A percentile compares a stretch with the other conserved stretches of the same genome.
phyloP scores from a whole-genome alignment of 1,284 basidiomycete species.

The Boletus mariae region DNA sequence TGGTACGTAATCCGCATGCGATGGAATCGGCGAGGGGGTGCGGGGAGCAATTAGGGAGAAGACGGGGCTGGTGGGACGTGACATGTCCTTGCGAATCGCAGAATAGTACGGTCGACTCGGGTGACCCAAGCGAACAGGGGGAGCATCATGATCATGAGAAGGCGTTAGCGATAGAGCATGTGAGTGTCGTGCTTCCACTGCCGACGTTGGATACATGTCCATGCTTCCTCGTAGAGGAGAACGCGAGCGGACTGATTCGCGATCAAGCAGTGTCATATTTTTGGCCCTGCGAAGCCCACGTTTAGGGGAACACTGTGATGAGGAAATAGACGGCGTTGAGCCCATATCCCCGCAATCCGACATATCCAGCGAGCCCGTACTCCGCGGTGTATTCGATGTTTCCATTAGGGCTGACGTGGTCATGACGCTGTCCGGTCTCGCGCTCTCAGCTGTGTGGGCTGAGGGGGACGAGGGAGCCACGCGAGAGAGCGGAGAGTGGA shows the following conservation, averaged over 20 bases:
- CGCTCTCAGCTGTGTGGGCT: conserved; percentile 6
- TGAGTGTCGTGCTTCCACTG: conserved; percentile 19
- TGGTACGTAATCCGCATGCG: conserved; percentile 25
- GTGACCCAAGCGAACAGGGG: conserved; percentile 45
- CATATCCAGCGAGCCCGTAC: conserved; percentile 17
- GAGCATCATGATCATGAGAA: conserved; percentile 23
- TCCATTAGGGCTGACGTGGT: conserved; percentile 24
- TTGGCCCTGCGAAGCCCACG: conserved; percentile 41
- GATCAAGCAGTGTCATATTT: conserved; percentile 34
- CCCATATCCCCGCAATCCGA: conserved; percentile 15
- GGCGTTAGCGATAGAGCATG: conserved; percentile 18
- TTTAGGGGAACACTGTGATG: conserved; percentile 26
- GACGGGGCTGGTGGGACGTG: conserved; percentile 37
- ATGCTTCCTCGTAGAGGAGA: conserved; percentile 25
- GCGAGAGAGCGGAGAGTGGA: conserved; percentile 14
- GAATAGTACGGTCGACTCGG: conserved; percentile 59
- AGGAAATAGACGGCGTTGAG: conserved; percentile 22
- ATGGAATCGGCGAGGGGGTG: conserved; percentile 27
- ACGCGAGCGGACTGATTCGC: conserved; percentile 38
- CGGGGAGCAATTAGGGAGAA: conserved; percentile 22
- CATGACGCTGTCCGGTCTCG: conserved; percentile 2
- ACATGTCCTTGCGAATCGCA: conserved; percentile 58
- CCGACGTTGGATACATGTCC: conserved; percentile 17
- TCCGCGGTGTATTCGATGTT: conserved; percentile 20
- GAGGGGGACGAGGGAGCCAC: conserved; percentile 16